Percentiles rank a stretch among this genome's conserved stretches.
phyloP scores from a whole-genome alignment of 2,329 filamentous ascomycete genomes.

The Cordyceps sp. region DNA sequence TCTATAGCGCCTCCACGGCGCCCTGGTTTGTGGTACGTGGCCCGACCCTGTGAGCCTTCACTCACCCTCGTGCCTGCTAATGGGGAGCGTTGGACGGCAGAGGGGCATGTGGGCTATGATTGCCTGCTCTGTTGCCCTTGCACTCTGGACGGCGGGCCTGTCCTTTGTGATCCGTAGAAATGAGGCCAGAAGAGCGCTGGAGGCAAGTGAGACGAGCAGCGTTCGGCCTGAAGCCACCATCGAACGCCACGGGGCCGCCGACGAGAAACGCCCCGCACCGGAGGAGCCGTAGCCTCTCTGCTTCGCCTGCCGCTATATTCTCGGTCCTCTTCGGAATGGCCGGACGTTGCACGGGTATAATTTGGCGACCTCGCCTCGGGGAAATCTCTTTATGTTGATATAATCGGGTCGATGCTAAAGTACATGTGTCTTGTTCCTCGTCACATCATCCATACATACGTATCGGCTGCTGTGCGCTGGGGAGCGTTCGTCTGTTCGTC shows the following conservation, averaged over 20 bases:
- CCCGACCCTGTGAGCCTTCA: neutral
- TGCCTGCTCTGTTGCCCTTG: conserved; percentile 39
- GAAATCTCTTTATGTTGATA: too few species aligned
- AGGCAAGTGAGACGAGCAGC: neutral
- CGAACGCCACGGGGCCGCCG: too few species aligned
- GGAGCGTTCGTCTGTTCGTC: too few species aligned
- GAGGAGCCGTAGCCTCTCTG: too few species aligned
- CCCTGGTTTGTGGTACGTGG: conserved; percentile 44
- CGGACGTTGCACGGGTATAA: too few species aligned
- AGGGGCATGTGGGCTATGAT: conserved; percentile 64
- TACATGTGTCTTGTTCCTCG: too few species aligned
- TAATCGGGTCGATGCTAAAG: too few species aligned
- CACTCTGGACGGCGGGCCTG: conserved; percentile 39
- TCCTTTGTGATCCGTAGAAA: conserved; percentile 20
- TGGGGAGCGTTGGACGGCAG: conserved; percentile 18
- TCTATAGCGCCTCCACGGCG: conserved; percentile 50
- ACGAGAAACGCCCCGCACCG: too few species aligned
- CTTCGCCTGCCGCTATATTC: too few species aligned
- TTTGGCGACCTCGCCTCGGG: too few species aligned
- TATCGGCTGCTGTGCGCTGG: neutral
- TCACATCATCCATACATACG: neutral
- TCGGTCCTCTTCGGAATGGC: too few species aligned
- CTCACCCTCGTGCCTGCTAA: neutral
- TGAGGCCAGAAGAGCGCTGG: conserved; percentile 1
- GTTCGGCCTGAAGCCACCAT: neutral